Conservation (phyloP, 2,329 filamentous ascomycete genomes). For the Aspergillus hiratsukae region DNA sequence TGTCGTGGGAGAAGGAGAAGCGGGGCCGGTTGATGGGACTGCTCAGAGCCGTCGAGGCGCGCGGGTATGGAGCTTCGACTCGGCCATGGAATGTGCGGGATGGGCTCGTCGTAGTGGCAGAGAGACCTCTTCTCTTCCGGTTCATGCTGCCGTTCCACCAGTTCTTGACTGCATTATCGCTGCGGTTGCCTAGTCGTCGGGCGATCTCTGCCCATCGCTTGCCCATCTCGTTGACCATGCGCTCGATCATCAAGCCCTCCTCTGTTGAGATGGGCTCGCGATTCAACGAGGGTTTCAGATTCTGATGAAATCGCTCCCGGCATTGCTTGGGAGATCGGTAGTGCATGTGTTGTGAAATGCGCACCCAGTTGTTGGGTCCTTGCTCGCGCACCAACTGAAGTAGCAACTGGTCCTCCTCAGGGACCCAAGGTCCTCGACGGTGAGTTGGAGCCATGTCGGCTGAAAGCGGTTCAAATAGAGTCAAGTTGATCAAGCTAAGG, state of each 20-base stretch:
- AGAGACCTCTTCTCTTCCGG: constrained; percentile 56
- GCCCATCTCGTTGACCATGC: constrained; percentile 70
- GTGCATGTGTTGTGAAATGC: constrained; percentile 70
- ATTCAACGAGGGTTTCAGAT: constrained; percentile 72
- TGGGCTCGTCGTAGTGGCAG: constrained; percentile 32
- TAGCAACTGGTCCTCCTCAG: constrained; percentile 67
- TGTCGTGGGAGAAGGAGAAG: constrained; percentile 21
- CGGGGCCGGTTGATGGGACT: constrained; percentile 27
- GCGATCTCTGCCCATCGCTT: constrained; percentile 94
- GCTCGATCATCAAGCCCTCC: constrained; percentile 70
- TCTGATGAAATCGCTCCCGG: constrained; percentile 89
- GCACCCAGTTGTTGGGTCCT: constrained; percentile 84
- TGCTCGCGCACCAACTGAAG: constrained; percentile 66
- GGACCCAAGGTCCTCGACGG: constrained; percentile 78
- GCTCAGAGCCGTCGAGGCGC: constrained; percentile 23
- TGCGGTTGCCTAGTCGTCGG: constrained; percentile 72
- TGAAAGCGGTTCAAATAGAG: constrained; percentile 1
- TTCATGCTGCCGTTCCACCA: constrained; percentile 97
- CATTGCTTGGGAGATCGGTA: constrained; percentile 90
- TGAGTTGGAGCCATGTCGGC: constrained; percentile 47
- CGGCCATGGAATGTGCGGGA: constrained; percentile 34
- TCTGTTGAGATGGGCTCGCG: constrained; percentile 68
- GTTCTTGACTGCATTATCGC: constrained; percentile 95
- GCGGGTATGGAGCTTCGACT: constrained; percentile 37
- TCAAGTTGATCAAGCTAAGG: neutral